Conservation (phyloP, 495 filamentous ascomycete genomes). For the Hypoxylon lenormandii region DNA sequence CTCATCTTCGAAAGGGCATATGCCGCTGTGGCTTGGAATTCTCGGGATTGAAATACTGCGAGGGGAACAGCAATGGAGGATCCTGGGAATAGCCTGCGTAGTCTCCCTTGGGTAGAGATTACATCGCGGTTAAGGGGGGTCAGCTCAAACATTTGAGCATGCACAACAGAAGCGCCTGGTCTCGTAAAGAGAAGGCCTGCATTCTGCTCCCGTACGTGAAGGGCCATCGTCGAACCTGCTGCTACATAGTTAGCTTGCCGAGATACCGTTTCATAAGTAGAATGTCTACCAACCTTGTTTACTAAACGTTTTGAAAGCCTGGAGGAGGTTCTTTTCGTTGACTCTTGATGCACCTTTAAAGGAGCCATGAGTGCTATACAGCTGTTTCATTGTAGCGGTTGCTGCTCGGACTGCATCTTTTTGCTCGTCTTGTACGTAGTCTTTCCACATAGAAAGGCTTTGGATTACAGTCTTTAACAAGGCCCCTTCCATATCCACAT, state of each 20-base stretch:
- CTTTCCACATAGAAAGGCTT: slow-evolving; percentile 48
- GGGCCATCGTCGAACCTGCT: slow-evolving; percentile 44
- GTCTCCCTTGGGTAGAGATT: slow-evolving; percentile 62
- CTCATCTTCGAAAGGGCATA: slow-evolving; percentile 61
- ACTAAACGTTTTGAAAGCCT: slow-evolving; percentile 8
- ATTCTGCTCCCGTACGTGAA: slow-evolving; percentile 70
- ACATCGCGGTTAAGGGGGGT: slow-evolving; percentile 62
- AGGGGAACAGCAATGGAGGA: slow-evolving; percentile 56
- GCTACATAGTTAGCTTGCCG: slow-evolving; percentile 7
- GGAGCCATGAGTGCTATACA: slow-evolving; percentile 24
- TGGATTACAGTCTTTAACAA: slow-evolving; percentile 37
- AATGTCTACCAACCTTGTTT: slow-evolving; percentile 13
- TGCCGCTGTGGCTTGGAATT: slow-evolving; percentile 56
- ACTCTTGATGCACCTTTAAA: background rate
- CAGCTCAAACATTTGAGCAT: slow-evolving; percentile 69
- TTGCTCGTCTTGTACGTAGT: slow-evolving; percentile 19
- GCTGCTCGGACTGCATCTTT: slow-evolving; percentile 6
- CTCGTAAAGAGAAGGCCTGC: slow-evolving; percentile 66
- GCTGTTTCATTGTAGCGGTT: slow-evolving; percentile 42
- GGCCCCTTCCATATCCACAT: slow-evolving; percentile 28
- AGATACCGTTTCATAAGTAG: background rate
- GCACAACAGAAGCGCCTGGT: slow-evolving; percentile 50
- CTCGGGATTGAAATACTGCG: slow-evolving; percentile 48
- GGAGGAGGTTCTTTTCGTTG: slow-evolving; percentile 4
- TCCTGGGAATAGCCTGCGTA: slow-evolving; percentile 68